Evolutionary conservation across 306 rosid species (phyloP), one percentile per base, ranked within the genome.

Genomic region (Gynostemma pentaphyllum): DNA sequence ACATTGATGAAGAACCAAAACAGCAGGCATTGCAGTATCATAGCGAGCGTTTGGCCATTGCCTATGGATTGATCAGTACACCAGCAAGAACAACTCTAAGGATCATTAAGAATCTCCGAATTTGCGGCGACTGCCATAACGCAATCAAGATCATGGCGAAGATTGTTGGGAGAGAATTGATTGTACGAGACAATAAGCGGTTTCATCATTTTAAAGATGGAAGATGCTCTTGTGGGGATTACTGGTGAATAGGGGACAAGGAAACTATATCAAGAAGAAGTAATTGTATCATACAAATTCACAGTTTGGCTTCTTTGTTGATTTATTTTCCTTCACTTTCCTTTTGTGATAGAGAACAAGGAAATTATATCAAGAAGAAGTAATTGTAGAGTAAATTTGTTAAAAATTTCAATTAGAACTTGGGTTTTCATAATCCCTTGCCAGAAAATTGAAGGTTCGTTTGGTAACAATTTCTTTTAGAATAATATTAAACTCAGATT

Each of bases 171-270:
- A 83, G 96, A 77, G 95, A 87, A 78, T 83, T 91, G 73, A 87
- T 91, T 51, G 97, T 91, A 19, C 73, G 97, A 75, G 97, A 91
- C 64, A 91, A 91, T 83, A 88, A 88, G 80, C 82, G 98, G 42
- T 88, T 91, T 70, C 96, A 91, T 79, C 96, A 91, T 82, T 88
- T 91, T 71, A 91, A 70, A 79, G 83, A 83, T 71, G 96, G 95
- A 23, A 79, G 75, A 64, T 91, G 96, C 83, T 85, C 98, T 5
- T 91, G 98, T 70, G 83, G 95, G 65, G 96, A 91, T 80, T 88
- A 82, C 73, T 91, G 96, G 98, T 91, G 72, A 77, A 34, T 29
- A 36, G 16, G n/a, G 13, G 6, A 27, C 5, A 14, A 26, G 14
- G 53, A 0, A 5, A 2, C 18, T 45, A n/a, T 19, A 12, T 26